Percentiles rank a stretch among this genome's conserved stretches.
Evolutionary conservation across 2,329 filamentous ascomycete genomes (phyloP).

Genomic region (Lasiodiplodia citricola): DNA sequence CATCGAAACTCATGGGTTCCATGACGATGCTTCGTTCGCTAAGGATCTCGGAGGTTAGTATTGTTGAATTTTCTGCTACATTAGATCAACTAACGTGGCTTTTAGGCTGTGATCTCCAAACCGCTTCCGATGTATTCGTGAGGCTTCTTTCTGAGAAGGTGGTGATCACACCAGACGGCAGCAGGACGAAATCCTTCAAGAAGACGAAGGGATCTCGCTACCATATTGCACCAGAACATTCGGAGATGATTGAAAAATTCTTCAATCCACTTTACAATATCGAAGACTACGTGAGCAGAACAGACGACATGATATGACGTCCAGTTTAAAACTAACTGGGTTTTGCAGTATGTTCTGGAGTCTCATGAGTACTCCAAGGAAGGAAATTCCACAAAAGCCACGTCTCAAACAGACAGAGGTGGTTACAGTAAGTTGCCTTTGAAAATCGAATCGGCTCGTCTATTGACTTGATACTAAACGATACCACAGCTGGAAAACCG

Average conservation of each 20-base stretch:
- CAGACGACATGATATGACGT: background rate
- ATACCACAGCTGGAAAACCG: background rate
- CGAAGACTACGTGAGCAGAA: background rate
- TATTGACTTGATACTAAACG: background rate
- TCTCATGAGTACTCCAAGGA: background rate
- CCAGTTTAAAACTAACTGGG: background rate
- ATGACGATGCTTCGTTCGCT: constrained; percentile 15
- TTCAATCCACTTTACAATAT: constrained; percentile 32
- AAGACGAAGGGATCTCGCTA: constrained; percentile 26
- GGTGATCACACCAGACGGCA: constrained; percentile 22
- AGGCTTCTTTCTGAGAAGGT: constrained; percentile 29
- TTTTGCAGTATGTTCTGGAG: background rate
- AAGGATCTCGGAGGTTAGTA: constrained; percentile 4
- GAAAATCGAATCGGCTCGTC: background rate
- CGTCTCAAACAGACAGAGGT: background rate
- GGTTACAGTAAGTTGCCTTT: background rate
- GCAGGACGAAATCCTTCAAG: constrained; percentile 24
- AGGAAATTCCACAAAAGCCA: background rate
- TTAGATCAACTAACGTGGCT: background rate
- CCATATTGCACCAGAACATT: background rate
- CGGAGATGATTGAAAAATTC: constrained; percentile 29
- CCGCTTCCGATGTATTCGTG: constrained; percentile 28
- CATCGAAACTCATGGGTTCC: constrained; percentile 31
- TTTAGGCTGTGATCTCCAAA: constrained; percentile 32
- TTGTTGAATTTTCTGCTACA: background rate